Conservation (phyloP, 2,329 filamentous ascomycete species). For the Tolypocladium amazonense region DNA sequence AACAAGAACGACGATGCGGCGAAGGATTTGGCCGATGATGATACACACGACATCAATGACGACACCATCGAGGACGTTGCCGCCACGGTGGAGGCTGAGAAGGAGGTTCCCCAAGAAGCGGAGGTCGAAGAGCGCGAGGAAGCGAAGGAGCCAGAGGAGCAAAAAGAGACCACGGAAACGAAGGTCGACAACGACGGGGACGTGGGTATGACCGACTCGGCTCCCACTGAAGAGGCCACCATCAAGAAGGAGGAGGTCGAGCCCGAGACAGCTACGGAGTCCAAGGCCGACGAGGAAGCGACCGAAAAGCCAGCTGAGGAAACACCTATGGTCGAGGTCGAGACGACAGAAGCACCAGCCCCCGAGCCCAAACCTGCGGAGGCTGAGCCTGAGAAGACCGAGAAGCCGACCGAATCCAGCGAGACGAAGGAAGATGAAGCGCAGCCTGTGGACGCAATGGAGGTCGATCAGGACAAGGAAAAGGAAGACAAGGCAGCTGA, state of each 20-base stretch:
- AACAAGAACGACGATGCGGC: conserved; percentile 17
- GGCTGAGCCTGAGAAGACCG: conserved; percentile 9
- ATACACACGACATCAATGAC: conserved; percentile 25
- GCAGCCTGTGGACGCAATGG: conserved; percentile 17
- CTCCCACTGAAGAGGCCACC: conserved; percentile 17
- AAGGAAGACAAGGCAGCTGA: conserved; percentile 14
- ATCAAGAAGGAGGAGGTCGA: conserved; percentile 31
- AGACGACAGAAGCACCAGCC: not conserved
- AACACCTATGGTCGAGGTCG: conserved; percentile 4
- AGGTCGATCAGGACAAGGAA: conserved; percentile 19
- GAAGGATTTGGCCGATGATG: conserved; percentile 16
- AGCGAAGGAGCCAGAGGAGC: not conserved
- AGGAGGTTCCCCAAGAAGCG: conserved; percentile 10
- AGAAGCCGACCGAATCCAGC: conserved; percentile 11
- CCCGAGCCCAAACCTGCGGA: conserved; percentile 12
- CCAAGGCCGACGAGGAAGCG: conserved; percentile 19
- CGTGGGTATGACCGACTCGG: conserved; percentile 36
- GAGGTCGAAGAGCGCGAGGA: conserved; percentile 3
- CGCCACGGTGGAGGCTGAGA: conserved; percentile 14
- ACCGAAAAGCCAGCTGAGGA: conserved; percentile 11
- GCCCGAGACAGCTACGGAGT: conserved; percentile 17
- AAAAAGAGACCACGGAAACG: conserved; percentile 4
- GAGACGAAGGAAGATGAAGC: conserved; percentile 5
- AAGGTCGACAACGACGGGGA: conserved; percentile 38
- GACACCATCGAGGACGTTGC: conserved; percentile 34